Base-by-base conservation (phyloP, 2,329 filamentous ascomycete genomes). In the Orbilia quercus region DNA sequence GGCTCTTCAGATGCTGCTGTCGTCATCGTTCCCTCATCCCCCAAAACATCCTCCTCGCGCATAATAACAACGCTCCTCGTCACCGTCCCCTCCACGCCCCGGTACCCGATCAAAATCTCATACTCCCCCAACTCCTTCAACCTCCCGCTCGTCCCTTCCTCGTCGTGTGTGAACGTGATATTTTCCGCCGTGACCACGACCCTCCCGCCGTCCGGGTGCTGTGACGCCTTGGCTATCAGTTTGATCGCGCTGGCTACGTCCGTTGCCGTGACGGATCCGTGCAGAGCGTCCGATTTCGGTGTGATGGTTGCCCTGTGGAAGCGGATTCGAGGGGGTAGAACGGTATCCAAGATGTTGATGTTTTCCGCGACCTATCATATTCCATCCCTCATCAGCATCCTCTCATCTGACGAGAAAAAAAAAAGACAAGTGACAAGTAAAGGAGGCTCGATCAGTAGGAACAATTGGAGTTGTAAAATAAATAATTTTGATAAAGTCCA, bases 101-200 rank as follows among this genome's bases (percentile, higher is more conserved):
- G 82, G 51, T 85, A 76, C 70, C 78, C 80, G 63, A 87, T 84
- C 77, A 85, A 82, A 45, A 86, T 80, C 67, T 82, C 81, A 78
- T 83, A 87, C 60, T 82, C 81, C 47, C 85, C 85, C 18, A 87
- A 76, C 74, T 82, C 79, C 80, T 86, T 86, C 50, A 87, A 81
- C 45, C 82, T 81, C 66, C 82, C 81, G 25, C 79, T 77, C 31
- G 79, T 79, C 25, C 63, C 70, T 34, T 75, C 76, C 14, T 75
- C 76, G 28, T 31, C 28, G 81, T 22, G 80, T 79, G 84, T 78
- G 76, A 87, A 86, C 5, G 77, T 80, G 36, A 88, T 81, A 74
- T 87, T 83, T 34, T 82, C 81, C 57, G 85, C 82, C 1, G 80
- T 79, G 20, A 87, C 65, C 16, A 83, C 81, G 1, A 87, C 82